Evolutionary conservation across 805 yeast species (phyloP).

Genomic region (Nakazawaea peltata): DNA sequence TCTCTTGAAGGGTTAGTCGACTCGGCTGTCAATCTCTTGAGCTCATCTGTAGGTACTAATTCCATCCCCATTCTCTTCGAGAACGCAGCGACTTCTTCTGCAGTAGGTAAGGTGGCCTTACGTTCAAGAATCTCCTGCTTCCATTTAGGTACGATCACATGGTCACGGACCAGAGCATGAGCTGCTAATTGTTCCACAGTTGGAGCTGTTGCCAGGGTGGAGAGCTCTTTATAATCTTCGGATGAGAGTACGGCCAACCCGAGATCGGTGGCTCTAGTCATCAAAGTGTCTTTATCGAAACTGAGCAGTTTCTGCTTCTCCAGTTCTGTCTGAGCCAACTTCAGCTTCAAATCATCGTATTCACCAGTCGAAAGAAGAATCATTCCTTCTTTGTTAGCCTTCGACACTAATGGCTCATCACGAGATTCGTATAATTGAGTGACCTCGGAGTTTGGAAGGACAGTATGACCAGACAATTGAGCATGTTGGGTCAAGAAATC

Average conservation of each 20-base stretch:
- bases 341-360: slow-evolving; percentile 12
- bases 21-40: neutral
- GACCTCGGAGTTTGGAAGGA: slow-evolving; percentile 11
- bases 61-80: slow-evolving; percentile 8
- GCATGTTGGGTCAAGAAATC: slow-evolving; percentile 18
- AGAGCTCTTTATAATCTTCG: slow-evolving; percentile 2
- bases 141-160: slow-evolving; percentile 12
- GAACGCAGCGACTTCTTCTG: slow-evolving; percentile 14
- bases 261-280: slow-evolving; percentile 1
- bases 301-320: slow-evolving; percentile 1
- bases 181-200: slow-evolving; percentile 16
- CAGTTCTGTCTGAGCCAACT: neutral
- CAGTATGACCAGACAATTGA: slow-evolving; percentile 9
- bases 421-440: neutral
- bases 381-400: slow-evolving; percentile 23
- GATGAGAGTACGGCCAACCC: slow-evolving; percentile 8
- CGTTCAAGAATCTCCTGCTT: slow-evolving; percentile 10
- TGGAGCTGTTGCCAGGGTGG: slow-evolving; percentile 14
- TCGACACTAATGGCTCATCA: slow-evolving; percentile 16
- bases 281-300: neutral
- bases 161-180: slow-evolving; percentile 14
- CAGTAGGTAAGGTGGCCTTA: slow-evolving; percentile 4
- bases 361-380: slow-evolving; percentile 21
- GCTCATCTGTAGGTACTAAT: slow-evolving; percentile 1
- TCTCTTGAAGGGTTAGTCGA: slow-evolving; percentile 16